Percentiles rank a stretch among this genome's conserved stretches.
These are phyloP conservation scores for Conticribra guillardii DNA, from an alignment of 108 stramenopile species.

Conservation along the genomic window DNA sequence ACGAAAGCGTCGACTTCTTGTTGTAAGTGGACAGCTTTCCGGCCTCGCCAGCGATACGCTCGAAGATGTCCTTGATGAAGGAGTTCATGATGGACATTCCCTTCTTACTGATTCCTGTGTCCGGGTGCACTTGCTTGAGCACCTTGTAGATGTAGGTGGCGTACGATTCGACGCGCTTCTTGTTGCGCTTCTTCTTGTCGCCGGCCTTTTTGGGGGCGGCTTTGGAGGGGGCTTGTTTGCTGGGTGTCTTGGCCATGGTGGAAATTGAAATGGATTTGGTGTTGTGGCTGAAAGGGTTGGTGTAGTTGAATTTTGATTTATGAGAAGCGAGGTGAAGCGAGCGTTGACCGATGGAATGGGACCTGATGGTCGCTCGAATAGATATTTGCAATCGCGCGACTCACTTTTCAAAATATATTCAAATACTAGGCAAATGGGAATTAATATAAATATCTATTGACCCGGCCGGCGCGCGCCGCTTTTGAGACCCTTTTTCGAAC, in stretches of 20 bases:
- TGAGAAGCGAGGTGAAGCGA: too few relatives aligned
- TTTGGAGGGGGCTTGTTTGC: constrained; percentile 64
- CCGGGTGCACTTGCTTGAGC: constrained; percentile 86
- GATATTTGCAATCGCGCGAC: too few relatives aligned
- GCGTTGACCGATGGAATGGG: too few relatives aligned
- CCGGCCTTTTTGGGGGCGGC: constrained; percentile 33
- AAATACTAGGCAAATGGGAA: too few relatives aligned
- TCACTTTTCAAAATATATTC: too few relatives aligned
- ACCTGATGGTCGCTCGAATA: too few relatives aligned
- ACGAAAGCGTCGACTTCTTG: constrained; percentile 93
- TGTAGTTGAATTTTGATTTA: too few relatives aligned
- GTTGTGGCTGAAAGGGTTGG: too few relatives aligned
- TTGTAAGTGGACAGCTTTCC: constrained; percentile 90
- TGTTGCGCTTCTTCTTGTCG: constrained; percentile 46
- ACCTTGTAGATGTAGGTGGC: constrained; percentile 95
- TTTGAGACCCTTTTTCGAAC: too few relatives aligned
- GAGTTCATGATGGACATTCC: constrained; percentile 95
- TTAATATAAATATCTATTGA: too few relatives aligned
- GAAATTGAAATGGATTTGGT: constrained; percentile 4
- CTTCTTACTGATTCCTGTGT: constrained; percentile 92
- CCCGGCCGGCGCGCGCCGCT: too few relatives aligned
- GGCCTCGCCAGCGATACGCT: constrained; percentile 90
- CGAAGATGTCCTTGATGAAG: constrained; percentile 95
- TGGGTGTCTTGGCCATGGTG: constrained; percentile 73
- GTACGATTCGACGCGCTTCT: constrained; percentile 90